A percentile compares a stretch with the other conserved stretches of the same genome.
Conservation (phyloP, 108 stramenopile genomes). For the Cyclostephanos invisitatus region DNA sequence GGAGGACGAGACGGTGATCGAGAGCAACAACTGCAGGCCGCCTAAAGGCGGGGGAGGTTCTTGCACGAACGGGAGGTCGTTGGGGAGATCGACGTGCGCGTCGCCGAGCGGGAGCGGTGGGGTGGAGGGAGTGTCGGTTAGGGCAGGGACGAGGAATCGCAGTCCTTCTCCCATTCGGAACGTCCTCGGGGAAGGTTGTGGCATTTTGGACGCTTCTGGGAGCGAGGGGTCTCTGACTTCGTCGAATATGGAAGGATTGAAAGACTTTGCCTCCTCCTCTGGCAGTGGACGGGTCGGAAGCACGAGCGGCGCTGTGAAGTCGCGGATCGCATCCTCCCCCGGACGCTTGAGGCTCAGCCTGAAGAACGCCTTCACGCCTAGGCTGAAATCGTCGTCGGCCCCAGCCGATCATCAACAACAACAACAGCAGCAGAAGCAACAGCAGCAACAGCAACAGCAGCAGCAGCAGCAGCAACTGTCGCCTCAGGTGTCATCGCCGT, state of each 20-base stretch:
- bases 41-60: not conserved
- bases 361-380: not conserved
- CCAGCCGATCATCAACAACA: not conserved
- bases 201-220: too few species aligned
- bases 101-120: constrained; percentile 2
- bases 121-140: not conserved
- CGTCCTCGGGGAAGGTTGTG: not conserved
- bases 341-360: not conserved
- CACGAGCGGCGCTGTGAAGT: not conserved
- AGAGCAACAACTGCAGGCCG: not conserved
- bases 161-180: constrained; percentile 23
- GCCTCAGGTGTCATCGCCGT: not conserved
- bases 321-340: not conserved
- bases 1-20: constrained; percentile 11
- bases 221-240: not conserved
- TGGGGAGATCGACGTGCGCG: constrained; percentile 1
- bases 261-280: not conserved
- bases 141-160: constrained; percentile 3
- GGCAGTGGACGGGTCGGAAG: not conserved
- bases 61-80: constrained; percentile 1
- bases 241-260: not conserved
- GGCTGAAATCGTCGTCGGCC: not conserved
- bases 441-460: constrained; percentile 13
- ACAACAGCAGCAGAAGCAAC: constrained; percentile 1
- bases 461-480: not conserved